Percentiles rank a stretch among this genome's conserved stretches.
Evolutionary conservation across 164 flowering plant species (phyloP).

Genomic region (Umbellularia californica): DNA sequence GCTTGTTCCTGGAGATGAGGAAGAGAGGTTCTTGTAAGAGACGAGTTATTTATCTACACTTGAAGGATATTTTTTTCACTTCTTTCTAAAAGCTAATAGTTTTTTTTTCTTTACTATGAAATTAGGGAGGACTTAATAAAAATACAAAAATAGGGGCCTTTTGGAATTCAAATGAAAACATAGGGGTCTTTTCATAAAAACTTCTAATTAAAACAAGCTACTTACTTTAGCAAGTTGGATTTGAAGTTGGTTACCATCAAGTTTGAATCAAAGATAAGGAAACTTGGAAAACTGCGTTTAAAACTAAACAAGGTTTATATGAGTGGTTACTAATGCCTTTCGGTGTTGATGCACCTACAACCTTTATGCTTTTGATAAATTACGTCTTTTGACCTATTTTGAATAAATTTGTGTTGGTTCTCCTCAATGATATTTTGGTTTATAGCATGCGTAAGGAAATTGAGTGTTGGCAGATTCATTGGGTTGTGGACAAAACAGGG

Average conservation of each 20-base stretch:
- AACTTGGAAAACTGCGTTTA: not conserved
- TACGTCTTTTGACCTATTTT: too few species aligned
- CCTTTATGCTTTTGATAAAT: not conserved
- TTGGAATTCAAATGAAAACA: not conserved
- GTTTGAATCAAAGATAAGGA: not conserved
- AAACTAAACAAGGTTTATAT: not conserved
- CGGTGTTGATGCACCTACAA: not conserved
- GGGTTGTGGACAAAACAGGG: too few species aligned
- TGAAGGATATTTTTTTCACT: too few species aligned
- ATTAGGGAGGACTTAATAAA: not conserved
- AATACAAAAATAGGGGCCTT: not conserved
- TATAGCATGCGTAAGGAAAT: not conserved
- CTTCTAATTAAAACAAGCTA: not conserved
- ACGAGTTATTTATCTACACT: not conserved
- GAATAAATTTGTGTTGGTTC: not conserved
- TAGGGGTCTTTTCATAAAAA: not conserved
- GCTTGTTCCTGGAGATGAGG: conserved; percentile 1
- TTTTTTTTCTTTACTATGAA: not conserved
- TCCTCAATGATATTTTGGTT: not conserved
- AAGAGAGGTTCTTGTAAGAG: not conserved
- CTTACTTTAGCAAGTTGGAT: not conserved
- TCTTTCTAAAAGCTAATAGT: too few species aligned
- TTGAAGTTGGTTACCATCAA: not conserved
- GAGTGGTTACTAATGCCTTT: not conserved
- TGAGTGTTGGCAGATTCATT: too few species aligned